These are phyloP conservation scores for Podila epicladia DNA, from an alignment of 192 early-diverging fungal genomes.

Conservation along the genomic window DNA sequence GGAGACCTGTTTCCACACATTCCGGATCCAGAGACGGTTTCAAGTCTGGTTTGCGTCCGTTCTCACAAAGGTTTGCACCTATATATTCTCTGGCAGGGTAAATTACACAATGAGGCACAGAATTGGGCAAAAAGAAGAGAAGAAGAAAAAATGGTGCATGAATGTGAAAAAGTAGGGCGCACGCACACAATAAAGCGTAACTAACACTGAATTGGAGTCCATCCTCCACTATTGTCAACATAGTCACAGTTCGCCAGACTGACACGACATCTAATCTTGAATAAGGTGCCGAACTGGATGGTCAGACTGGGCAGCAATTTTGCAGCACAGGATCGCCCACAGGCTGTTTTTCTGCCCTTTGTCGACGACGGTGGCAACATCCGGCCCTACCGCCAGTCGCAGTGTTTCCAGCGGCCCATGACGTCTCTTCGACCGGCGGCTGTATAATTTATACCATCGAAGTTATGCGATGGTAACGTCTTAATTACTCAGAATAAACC, in stretches of 20 bases:
- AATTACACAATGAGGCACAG: not conserved
- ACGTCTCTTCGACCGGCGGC: too few species aligned
- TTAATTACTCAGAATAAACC: too few species aligned
- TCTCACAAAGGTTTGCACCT: not conserved
- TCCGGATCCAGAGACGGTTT: not conserved
- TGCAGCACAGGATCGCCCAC: not conserved
- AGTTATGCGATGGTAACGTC: too few species aligned
- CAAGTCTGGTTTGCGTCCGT: not conserved
- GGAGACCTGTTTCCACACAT: not conserved
- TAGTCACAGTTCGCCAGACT: not conserved
- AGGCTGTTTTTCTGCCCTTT: not conserved
- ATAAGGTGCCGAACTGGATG: not conserved
- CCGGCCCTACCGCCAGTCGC: not conserved
- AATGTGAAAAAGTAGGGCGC: too few species aligned
- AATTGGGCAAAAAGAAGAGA: not conserved
- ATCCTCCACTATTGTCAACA: too few species aligned
- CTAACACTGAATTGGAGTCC: too few species aligned
- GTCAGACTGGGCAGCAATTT: not conserved
- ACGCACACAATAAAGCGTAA: too few species aligned
- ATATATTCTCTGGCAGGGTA: not conserved
- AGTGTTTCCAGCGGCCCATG: not conserved
- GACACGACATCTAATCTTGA: not conserved
- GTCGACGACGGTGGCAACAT: not conserved
- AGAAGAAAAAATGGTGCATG: too few species aligned
- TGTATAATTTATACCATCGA: too few species aligned